phyloP scores from a whole-genome alignment of 805 yeast species.

The Pichia cephalocereana region DNA sequence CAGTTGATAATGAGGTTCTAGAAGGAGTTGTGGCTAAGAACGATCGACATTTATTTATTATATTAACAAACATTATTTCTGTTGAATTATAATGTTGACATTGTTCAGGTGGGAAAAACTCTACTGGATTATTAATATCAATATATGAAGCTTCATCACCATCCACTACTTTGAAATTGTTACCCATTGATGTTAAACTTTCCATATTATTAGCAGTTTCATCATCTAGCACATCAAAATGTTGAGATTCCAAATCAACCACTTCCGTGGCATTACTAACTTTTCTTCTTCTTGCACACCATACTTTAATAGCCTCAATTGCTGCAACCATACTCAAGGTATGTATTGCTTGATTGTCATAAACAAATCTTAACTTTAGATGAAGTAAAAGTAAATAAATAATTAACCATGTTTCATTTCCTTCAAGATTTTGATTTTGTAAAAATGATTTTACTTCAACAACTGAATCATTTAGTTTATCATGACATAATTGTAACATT shows the following conservation, averaged over 20 bases:
- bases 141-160: no score
- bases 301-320: constrained; percentile 27
- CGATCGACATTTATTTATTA: background rate
- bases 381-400: constrained; percentile 32
- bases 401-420: constrained; percentile 31
- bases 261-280: background rate
- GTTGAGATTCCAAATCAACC: constrained; percentile 9
- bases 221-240: background rate
- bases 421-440: constrained; percentile 11
- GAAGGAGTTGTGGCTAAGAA: background rate
- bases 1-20: background rate
- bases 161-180: no score
- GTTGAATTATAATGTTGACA: background rate
- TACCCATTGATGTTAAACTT: no score
- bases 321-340: constrained; percentile 29
- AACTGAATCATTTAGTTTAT: constrained; percentile 11
- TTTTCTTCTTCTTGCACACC: constrained; percentile 13
- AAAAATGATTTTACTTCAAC: background rate
- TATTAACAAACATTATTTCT: background rate
- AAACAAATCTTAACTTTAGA: constrained; percentile 28
- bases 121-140: background rate
- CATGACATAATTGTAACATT: constrained; percentile 16
- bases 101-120: background rate
- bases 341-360: constrained; percentile 20
- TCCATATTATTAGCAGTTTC: background rate